Conservation (phyloP, 352 stramenopile genomes). For the Thalassiosira delicatula region DNA sequence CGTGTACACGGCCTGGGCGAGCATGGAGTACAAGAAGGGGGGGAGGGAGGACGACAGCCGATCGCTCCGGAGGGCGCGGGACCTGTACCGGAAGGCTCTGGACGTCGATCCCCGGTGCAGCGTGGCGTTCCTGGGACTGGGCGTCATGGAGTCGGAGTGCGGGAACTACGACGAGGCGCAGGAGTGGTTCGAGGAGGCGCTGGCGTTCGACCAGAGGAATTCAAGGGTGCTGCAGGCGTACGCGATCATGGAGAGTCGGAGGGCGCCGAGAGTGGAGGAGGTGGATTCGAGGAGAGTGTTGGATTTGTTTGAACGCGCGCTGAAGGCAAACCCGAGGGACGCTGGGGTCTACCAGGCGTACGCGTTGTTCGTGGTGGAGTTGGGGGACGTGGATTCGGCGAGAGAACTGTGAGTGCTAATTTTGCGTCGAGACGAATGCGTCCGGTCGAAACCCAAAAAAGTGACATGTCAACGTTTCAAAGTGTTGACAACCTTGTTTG, state of each 20-base stretch:
- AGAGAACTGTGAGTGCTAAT: conserved; percentile 81
- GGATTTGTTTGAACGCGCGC: conserved; percentile 83
- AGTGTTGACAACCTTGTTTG: no score
- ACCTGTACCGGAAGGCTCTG: conserved; percentile 75
- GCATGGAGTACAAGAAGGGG: conserved; percentile 81
- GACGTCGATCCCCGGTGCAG: conserved; percentile 80
- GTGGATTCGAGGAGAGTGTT: conserved; percentile 78
- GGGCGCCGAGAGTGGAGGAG: conserved; percentile 56
- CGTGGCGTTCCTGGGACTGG: conserved; percentile 79
- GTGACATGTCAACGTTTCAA: no score
- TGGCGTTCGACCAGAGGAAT: conserved; percentile 84
- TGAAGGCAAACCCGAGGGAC: conserved; percentile 81
- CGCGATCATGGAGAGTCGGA: conserved; percentile 84
- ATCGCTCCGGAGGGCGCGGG: conserved; percentile 45
- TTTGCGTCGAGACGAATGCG: no score
- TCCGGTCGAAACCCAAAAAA: no score
- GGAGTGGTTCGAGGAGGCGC: conserved; percentile 80
- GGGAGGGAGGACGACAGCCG: conserved; percentile 13
- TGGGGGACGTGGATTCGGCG: conserved; percentile 81
- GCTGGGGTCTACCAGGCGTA: conserved; percentile 83
- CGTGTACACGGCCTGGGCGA: conserved; percentile 84
- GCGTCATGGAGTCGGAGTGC: conserved; percentile 78
- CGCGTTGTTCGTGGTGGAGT: conserved; percentile 80
- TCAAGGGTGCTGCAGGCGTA: conserved; percentile 84
- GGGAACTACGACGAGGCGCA: conserved; percentile 79